Evolutionary conservation across 768 basidiomycete genomes (phyloP).

Genomic region (Boletales sp.): DNA sequence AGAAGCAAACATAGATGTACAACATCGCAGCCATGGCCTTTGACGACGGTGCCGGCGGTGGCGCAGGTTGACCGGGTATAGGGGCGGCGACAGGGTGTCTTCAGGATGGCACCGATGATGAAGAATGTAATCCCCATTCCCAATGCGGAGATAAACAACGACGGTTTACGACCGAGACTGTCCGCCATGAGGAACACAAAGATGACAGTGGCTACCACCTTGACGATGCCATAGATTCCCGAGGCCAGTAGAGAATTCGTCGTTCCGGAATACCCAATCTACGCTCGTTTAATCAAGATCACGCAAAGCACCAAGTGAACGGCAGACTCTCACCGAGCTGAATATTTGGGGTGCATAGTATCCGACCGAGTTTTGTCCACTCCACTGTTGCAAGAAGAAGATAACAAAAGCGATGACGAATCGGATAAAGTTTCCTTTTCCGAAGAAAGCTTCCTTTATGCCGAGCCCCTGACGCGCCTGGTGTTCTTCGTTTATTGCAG

Average conservation of each 20-base stretch:
- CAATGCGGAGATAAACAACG: conserved; percentile 67
- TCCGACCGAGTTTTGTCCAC: too few relatives aligned
- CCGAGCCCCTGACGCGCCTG: too few relatives aligned
- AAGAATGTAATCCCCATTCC: conserved; percentile 82
- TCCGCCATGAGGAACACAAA: conserved; percentile 72
- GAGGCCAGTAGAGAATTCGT: conserved; percentile 66
- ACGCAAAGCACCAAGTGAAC: not conserved
- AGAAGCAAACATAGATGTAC: conserved; percentile 86
- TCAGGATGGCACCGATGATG: conserved; percentile 84
- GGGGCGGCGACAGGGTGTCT: conserved; percentile 61
- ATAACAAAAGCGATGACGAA: too few relatives aligned
- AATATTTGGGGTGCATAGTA: too few relatives aligned
- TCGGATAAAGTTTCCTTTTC: too few relatives aligned
- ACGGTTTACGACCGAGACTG: conserved; percentile 61
- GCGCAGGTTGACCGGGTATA: conserved; percentile 35
- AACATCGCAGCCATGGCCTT: conserved; percentile 85
- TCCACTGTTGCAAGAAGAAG: too few relatives aligned
- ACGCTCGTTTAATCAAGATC: not conserved
- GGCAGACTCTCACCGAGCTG: conserved; percentile 31
- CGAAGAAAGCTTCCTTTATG: too few relatives aligned
- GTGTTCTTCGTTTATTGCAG: too few relatives aligned
- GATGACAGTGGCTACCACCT: conserved; percentile 60
- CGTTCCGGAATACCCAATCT: conserved; percentile 65
- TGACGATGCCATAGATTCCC: conserved; percentile 70
- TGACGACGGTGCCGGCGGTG: conserved; percentile 44